A percentile compares a stretch with the other conserved stretches of the same genome.
Conservation (phyloP, 805 yeast genomes). For the Nakazawaea siamensis region DNA sequence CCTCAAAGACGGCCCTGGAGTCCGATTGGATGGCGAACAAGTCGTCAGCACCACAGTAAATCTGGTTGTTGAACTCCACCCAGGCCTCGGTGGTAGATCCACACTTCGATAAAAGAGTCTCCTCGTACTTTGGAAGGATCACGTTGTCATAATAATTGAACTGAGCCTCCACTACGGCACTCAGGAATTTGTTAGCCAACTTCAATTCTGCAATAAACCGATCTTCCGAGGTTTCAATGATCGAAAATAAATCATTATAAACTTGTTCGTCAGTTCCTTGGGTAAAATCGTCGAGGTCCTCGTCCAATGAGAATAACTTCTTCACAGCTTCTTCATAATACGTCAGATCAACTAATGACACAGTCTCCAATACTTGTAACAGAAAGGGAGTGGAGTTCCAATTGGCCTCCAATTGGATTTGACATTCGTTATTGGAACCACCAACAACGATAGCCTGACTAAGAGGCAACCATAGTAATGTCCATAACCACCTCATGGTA, state of each 20-base stretch:
- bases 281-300: conserved; percentile 18
- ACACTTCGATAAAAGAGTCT: conserved; percentile 14
- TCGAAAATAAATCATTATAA: conserved; percentile 15
- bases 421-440: conserved; percentile 15
- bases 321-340: conserved; percentile 26
- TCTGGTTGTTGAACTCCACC: conserved; percentile 40
- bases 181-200: conserved; percentile 35
- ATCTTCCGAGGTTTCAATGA: conserved; percentile 12
- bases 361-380: conserved; percentile 33
- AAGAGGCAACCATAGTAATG: too few species aligned
- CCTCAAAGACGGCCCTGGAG: background rate
- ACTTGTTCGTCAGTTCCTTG: conserved; percentile 18
- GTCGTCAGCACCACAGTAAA: conserved; percentile 62
- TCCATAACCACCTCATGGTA: too few species aligned
- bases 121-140: conserved; percentile 25
- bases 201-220: conserved; percentile 29
- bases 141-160: conserved; percentile 38
- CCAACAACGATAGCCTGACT: too few species aligned
- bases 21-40: conserved; percentile 55
- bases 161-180: conserved; percentile 63
- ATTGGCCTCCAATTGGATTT: conserved; percentile 25
- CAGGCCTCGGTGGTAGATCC: conserved; percentile 30
- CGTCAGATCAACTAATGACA: conserved; percentile 26
- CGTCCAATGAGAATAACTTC: conserved; percentile 20
- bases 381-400: conserved; percentile 35